These are phyloP conservation scores for Tolypocladium paradoxum DNA, from an alignment of 2,329 filamentous ascomycete genomes.

Conservation along the genomic window DNA sequence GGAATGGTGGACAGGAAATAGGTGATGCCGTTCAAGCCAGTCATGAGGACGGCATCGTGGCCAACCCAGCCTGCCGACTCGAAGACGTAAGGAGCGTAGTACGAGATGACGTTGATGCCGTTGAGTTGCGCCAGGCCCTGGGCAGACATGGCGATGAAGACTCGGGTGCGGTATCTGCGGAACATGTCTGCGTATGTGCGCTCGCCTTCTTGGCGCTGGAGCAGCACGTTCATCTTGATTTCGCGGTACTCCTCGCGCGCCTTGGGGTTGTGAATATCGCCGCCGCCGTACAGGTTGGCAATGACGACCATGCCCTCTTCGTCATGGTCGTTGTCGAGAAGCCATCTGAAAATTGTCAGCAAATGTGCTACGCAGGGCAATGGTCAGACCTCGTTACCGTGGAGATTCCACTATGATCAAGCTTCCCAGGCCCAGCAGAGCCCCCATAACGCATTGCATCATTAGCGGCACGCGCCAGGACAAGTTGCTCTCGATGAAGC, in stretches of 20 bases:
- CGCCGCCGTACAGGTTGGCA: conserved; percentile 90
- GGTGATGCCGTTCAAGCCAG: conserved; percentile 83
- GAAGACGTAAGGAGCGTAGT: conserved; percentile 94
- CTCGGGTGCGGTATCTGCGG: conserved; percentile 76
- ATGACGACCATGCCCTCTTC: conserved; percentile 98
- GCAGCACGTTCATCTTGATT: conserved; percentile 95
- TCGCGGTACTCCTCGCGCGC: conserved; percentile 94
- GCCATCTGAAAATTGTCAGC: conserved; percentile 55
- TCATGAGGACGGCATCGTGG: conserved; percentile 88
- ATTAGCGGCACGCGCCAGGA: conserved; percentile 85
- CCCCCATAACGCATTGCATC: conserved; percentile 93
- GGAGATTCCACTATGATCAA: conserved; percentile 94
- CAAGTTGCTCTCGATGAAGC: conserved; percentile 71
- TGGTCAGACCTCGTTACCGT: conserved; percentile 43
- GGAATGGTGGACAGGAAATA: conserved; percentile 89
- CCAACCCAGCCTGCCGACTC: conserved; percentile 94
- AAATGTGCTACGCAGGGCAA: background rate
- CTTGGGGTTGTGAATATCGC: conserved; percentile 87
- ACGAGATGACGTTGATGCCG: conserved; percentile 98
- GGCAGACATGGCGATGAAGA: conserved; percentile 98
- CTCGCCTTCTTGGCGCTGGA: conserved; percentile 91
- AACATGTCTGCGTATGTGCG: conserved; percentile 92
- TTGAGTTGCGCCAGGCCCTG: conserved; percentile 93
- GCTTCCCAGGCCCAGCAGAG: conserved; percentile 73
- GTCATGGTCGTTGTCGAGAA: conserved; percentile 94